Evolutionary conservation across 2,329 filamentous ascomycete genomes (phyloP).

Genomic region (Fusarium duplospermum): DNA sequence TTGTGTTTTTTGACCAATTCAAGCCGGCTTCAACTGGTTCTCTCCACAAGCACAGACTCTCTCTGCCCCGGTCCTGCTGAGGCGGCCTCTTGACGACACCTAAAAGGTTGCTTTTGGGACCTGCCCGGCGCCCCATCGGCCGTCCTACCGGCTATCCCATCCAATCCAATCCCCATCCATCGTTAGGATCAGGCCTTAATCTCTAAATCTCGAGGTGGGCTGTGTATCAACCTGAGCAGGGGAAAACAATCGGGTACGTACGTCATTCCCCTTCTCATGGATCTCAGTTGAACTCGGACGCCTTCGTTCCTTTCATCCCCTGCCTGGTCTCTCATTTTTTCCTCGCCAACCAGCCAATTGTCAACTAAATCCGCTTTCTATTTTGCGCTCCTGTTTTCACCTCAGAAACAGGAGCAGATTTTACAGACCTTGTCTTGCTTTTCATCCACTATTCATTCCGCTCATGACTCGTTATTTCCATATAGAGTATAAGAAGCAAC

Average conservation of each 20-base stretch:
- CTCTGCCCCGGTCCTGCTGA: conserved; percentile 11
- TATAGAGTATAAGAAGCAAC: conserved; percentile 20
- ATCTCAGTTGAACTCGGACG: background rate
- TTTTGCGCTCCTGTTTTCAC: background rate
- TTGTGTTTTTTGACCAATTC: background rate
- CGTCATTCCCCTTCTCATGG: conserved; percentile 14
- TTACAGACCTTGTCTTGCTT: conserved; percentile 17
- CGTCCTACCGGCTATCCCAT: background rate
- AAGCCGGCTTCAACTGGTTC: background rate
- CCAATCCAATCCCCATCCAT: background rate
- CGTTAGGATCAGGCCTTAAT: conserved; percentile 16
- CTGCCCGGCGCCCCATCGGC: conserved; percentile 7
- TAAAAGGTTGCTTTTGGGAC: conserved; percentile 12
- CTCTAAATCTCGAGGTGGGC: conserved; percentile 29
- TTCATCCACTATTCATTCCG: conserved; percentile 11
- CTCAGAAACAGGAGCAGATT: background rate
- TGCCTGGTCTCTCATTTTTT: conserved; percentile 2
- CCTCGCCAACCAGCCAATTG: conserved; percentile 6
- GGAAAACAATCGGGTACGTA: conserved; percentile 19
- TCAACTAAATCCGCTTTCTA: background rate
- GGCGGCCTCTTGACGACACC: background rate
- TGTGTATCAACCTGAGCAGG: conserved; percentile 28
- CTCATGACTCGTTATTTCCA: conserved; percentile 11
- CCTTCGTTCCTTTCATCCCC: conserved; percentile 24
- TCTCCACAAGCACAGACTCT: conserved; percentile 22